Percentiles rank a stretch among this genome's conserved stretches.
These are phyloP conservation scores for Moricandia moricandioides DNA, from an alignment of 345 rosid species.

Conservation along the genomic window DNA sequence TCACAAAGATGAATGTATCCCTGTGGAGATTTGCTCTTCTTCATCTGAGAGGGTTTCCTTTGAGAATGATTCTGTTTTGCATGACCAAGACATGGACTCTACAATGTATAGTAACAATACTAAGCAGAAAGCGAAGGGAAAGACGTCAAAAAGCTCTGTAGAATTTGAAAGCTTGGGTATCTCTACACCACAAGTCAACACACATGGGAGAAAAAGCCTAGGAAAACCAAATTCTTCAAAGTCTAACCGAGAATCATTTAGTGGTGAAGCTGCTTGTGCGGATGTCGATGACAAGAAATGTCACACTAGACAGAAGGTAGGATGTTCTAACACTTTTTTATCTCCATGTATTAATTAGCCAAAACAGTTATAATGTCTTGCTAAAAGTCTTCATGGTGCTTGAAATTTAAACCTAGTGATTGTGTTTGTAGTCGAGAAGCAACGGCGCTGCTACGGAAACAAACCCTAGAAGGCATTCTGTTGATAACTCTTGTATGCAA, in stretches of 20 bases:
- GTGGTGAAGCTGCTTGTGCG: constrained; percentile 28
- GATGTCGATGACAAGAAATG: constrained; percentile 40
- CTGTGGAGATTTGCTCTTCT: constrained; percentile 41
- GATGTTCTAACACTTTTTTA: neutral
- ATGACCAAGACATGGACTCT: constrained; percentile 35
- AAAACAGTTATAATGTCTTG: neutral
- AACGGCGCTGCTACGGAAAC: constrained; percentile 39
- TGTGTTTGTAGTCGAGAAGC: constrained; percentile 45
- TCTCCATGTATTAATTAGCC: neutral
- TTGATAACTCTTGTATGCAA: constrained; percentile 33
- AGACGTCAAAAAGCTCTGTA: constrained; percentile 31
- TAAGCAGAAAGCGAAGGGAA: constrained; percentile 37
- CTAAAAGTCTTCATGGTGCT: neutral
- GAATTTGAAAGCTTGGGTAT: constrained; percentile 33
- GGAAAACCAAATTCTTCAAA: constrained; percentile 42
- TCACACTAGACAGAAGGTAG: constrained; percentile 48
- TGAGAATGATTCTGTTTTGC: constrained; percentile 41
- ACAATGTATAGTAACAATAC: constrained; percentile 37
- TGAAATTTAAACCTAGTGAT: constrained; percentile 19
- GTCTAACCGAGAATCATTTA: constrained; percentile 43
- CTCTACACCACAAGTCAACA: constrained; percentile 42
- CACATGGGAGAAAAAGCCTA: constrained; percentile 45
- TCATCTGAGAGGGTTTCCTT: constrained; percentile 44
- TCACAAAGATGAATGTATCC: constrained; percentile 70
- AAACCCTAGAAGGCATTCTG: constrained; percentile 38